Evolutionary conservation across 306 rosid species (phyloP), one percentile per base, ranked within the genome.

Genomic region (Pyrus pyrifolia): DNA sequence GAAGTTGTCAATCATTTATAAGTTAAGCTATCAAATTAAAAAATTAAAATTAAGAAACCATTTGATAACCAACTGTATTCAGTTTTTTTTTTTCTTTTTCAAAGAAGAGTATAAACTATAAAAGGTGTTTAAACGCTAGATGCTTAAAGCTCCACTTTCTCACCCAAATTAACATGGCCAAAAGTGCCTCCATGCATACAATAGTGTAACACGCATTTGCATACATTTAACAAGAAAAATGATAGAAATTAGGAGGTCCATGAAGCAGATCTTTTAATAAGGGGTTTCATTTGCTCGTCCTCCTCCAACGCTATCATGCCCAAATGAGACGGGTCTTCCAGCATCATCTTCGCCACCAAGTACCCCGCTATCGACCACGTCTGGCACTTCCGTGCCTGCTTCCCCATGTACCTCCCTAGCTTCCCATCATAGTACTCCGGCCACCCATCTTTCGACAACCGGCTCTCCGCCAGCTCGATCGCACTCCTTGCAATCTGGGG

Each of bases 341-440:
- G 61, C 86, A 83, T 79, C 86, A 83, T 71, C 83, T 83, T 83
- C 4, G 86, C 75, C 71, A 79, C 86, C 80, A 83, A 71, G 67
- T 83, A 83, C n/a, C 86, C 83, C 12, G 83, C 78, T 64, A 78
- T 60, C 4, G 86, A 83, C 86, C 83, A 79, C 21, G 86, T 83
- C 45, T 83, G 86, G 17, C 33, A 75, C 72, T 79, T 79, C 0
- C 86, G 74, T 3, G 86, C 80, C 52, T 79, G 83, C 62, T 83
- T 83, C 31, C 86, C 83, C 2, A 79, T 33, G 8, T 65, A 83
- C 60, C 68, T 79, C 2, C 86, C 86, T 25, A 44, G 62, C 81
- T 75, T 79, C 70, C 86, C 86, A 17, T 83, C 83, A 33, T 83
- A 83, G 27, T 83, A 79, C 77, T 83, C 83, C 38, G 83, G 86